Base-by-base conservation (phyloP, 768 basidiomycete species). In the Termitomyces sp. region DNA sequence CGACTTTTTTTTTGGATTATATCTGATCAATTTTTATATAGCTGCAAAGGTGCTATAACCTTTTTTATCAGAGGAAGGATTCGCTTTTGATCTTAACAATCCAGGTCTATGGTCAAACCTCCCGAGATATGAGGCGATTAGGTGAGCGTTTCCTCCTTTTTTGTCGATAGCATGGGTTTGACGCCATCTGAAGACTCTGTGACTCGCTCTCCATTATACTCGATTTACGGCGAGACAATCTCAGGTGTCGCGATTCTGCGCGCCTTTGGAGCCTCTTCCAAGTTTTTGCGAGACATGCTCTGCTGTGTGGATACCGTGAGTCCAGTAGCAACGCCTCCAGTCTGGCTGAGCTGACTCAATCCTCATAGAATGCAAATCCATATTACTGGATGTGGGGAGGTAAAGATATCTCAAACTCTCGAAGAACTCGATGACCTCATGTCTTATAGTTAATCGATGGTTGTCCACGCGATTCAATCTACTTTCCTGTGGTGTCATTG, bases 341-440 rank as follows among this genome's bases (percentile, higher is more conserved):
- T 32, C 9, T 50, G n/a, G 6, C 3, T 6, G 25, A 27, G 32
- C 41, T 53, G 11, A 59, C 59, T 38, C 19, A 17, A 16, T 53
- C 29, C 2, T 23, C n/a, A n/a, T 54, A 80, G 77, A 81, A 80
- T 57, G 65, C 83, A 16, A 90, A 84, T 65, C 90, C 90, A 3
- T 89, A 85, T 68, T 93, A 90, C 66, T 95, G 94, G 94, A 88
- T 90, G 82, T 94, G 90, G 91, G 89, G 85, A 74, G 85, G 86
- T 89, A 67, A 75, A 64, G 50, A 38, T 27, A 35, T 11, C 4
- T 27, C 23, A 17, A 16, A n/a, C 5, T 57, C n/a, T n/a, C 54
- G 27, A 35, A 53, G 21, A 47, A 27, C 35, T 27, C 25, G 54
- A 27, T 44, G 19, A 35, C 46, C 49, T 43, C 17, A 45, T 44